phyloP scores from a whole-genome alignment of 2,329 filamentous ascomycete genomes.

The Pseudogymnoascus sp. region DNA sequence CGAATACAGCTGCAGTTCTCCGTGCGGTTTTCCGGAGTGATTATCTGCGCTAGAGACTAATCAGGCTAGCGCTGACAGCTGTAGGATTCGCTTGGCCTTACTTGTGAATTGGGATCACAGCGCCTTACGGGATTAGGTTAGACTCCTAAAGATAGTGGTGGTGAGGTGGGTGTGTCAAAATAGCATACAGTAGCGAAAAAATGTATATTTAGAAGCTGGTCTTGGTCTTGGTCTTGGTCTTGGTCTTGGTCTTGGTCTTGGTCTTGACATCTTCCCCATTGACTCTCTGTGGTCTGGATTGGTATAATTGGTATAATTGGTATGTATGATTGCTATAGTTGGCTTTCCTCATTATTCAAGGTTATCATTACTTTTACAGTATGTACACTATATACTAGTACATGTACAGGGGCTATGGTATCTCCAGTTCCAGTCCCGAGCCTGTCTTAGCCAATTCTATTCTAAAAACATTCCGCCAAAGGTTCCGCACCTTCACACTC shows the following conservation, averaged over 20 bases:
- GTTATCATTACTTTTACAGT: conserved; percentile 3
- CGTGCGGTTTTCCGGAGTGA: neutral
- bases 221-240: neutral
- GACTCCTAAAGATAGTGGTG: neutral
- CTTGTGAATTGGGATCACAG: neutral
- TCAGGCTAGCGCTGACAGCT: neutral
- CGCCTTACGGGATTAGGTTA: neutral
- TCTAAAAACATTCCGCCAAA: conserved; percentile 1
- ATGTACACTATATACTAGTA: neutral
- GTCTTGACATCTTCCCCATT: neutral
- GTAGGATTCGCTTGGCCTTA: neutral
- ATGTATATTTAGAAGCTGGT: neutral
- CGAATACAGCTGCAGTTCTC: neutral
- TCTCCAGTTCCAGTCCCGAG: neutral
- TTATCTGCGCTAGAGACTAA: neutral
- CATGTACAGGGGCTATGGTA: neutral
- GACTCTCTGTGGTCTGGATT: neutral
- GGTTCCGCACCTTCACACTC: neutral
- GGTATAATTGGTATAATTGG: no score
- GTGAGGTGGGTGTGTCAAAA: neutral
- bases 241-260: neutral
- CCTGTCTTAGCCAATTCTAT: neutral
- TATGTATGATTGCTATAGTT: neutral
- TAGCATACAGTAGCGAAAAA: neutral
- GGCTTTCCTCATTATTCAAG: neutral